phyloP scores from a whole-genome alignment of 2,329 filamentous ascomycete genomes.

The Penicillium thymicola region DNA sequence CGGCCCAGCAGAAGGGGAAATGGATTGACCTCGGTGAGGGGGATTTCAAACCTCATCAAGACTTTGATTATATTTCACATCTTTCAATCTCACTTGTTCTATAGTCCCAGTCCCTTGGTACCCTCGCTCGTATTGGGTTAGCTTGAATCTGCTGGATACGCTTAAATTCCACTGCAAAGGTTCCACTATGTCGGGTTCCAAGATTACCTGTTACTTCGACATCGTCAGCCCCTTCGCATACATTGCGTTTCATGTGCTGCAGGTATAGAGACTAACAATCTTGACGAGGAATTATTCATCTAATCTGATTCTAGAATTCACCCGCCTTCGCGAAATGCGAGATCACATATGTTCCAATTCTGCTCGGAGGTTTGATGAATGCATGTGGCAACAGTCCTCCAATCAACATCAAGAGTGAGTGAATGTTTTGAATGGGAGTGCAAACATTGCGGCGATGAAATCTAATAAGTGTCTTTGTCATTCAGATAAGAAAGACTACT shows the following conservation, averaged over 20 bases:
- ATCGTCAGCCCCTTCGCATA: slow-evolving; percentile 17
- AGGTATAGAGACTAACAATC: neutral
- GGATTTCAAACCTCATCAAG: neutral
- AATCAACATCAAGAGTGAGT: slow-evolving; percentile 13
- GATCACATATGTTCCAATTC: slow-evolving; percentile 14
- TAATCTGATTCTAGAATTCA: slow-evolving; percentile 6
- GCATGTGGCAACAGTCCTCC: slow-evolving; percentile 15
- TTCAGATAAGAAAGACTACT: slow-evolving; percentile 60
- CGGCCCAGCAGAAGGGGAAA: neutral
- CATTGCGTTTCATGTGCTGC: slow-evolving; percentile 13
- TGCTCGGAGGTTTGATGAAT: slow-evolving; percentile 15
- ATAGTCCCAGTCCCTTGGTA: neutral
- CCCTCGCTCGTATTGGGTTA: neutral
- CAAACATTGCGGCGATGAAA: slow-evolving; percentile 12
- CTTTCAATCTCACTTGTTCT: neutral
- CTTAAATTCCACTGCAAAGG: neutral
- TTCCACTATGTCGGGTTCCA: slow-evolving; percentile 6
- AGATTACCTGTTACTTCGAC: slow-evolving; percentile 16
- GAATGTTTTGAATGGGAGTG: neutral
- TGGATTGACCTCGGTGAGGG: no score
- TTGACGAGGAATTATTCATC: neutral
- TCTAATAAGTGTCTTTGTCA: slow-evolving; percentile 28
- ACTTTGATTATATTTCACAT: neutral
- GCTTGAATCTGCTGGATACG: neutral
- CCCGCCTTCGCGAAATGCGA: slow-evolving; percentile 14